Evolutionary conservation across 1,284 basidiomycete species (phyloP).

Genomic region (Baeospora myosura): DNA sequence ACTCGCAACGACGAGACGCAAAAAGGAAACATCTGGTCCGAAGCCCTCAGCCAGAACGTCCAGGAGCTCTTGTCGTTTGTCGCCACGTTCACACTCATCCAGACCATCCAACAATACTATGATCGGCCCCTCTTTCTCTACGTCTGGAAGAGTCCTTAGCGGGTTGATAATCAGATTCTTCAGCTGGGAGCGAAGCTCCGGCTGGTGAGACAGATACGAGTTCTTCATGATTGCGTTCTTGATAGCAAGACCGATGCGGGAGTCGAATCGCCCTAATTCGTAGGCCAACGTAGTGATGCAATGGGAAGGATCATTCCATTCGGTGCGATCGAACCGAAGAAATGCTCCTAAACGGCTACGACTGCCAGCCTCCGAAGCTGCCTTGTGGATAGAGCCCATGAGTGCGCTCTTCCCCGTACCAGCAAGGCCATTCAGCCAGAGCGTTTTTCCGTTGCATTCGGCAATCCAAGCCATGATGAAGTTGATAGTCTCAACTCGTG

Average conservation of each 20-base stretch:
- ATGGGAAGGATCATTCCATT: not conserved
- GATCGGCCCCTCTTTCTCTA: not conserved
- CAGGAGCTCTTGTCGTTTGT: not conserved
- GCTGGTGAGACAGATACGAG: too few species aligned
- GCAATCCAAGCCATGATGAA: not conserved
- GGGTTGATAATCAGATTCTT: too few species aligned
- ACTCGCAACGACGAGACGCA: not conserved
- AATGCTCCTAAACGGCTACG: not conserved
- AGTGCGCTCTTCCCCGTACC: not conserved
- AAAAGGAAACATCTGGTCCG: not conserved
- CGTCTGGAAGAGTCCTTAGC: too few species aligned
- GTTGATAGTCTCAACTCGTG: not conserved
- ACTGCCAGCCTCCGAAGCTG: not conserved
- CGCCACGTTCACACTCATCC: not conserved
- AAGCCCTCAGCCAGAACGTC: not conserved
- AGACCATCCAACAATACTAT: not conserved
- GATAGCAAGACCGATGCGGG: not conserved
- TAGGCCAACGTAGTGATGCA: not conserved
- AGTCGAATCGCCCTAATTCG: not conserved
- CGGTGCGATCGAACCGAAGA: not conserved
- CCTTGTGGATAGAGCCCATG: not conserved
- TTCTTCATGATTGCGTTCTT: not conserved
- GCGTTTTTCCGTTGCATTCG: not conserved
- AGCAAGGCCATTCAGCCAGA: not conserved
- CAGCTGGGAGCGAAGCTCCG: too few species aligned